Base-by-base conservation (phyloP, 2,329 filamentous ascomycete genomes). In the Trichoderma pleuroti region DNA sequence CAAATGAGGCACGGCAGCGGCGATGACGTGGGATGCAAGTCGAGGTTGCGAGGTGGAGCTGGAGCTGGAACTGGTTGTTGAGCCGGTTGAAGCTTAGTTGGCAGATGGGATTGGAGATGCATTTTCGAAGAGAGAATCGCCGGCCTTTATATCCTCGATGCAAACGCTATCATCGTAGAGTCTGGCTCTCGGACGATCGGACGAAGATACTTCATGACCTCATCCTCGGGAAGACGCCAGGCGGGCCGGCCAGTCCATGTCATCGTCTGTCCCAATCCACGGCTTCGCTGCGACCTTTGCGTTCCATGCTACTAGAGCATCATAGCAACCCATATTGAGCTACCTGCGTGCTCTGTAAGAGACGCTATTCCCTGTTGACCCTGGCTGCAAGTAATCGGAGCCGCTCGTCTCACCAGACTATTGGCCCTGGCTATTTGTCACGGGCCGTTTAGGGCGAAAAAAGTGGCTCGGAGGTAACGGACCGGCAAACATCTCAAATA, bases 1-100 rank as follows among this genome's bases (percentile, higher is more conserved):
- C 30, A 56, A 26, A 60, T 36, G 57, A 57, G 36, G 39, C 54
- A 32, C 63, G 62, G 54, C 52, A 68, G 21, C 32, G 56, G 70
- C 68, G 42, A 72, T 72, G 71, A 72, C 71, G 71, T 72, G 63
- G 71, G 61, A 62, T 24, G 54, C 36, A 60, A 52, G 16, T 32
- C 34, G 28, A 54, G n/a, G 49, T 42, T 64, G 32, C 54, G 60
- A 34, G 28, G 46, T 64, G 46, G 70, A 52, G 28, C 62, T 49
- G 24, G 26, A 46, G 52, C 62, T 49, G 24, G 26, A 46, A 34
- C 28, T 67, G 34, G 64, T 59, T n/a, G 52, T 49, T n/a, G 12
- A 28, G 30, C 30, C 54, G 63, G 63, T 42, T 66, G 49, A 66
- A 66, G 49, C 30, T 52, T 49, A 52, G 66, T 60, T 68, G 21